Evolutionary conservation across 2,329 filamentous ascomycete genomes (phyloP).

Genomic region (Boeremia exigua): DNA sequence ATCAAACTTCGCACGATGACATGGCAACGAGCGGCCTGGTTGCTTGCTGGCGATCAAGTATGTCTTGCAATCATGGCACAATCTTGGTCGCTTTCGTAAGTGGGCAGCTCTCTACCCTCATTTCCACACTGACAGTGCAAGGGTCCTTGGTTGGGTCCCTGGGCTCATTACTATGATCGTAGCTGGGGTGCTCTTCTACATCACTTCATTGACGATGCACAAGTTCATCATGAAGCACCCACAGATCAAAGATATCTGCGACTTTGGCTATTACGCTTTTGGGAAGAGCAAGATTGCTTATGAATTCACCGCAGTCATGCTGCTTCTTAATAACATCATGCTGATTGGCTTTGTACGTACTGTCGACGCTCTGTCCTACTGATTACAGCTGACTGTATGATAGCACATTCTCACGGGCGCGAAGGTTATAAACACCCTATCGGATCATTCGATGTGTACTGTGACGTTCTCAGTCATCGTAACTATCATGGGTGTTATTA

Average conservation of each 20-base stretch:
- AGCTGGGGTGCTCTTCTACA: conserved; percentile 81
- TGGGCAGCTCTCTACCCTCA: neutral
- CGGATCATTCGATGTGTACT: conserved; percentile 73
- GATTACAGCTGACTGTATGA: neutral
- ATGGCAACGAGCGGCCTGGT: conserved; percentile 74
- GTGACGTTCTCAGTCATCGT: conserved; percentile 78
- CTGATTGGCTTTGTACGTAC: conserved; percentile 71
- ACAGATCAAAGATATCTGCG: conserved; percentile 88
- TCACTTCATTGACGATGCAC: conserved; percentile 70
- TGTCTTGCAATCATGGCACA: conserved; percentile 93
- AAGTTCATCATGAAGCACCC: conserved; percentile 88
- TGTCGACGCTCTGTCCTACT: neutral
- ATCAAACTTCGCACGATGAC: conserved; percentile 56
- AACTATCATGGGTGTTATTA: conserved; percentile 76
- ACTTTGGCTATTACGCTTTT: conserved; percentile 91
- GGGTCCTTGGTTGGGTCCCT: conserved; percentile 79
- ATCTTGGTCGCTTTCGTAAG: conserved; percentile 81
- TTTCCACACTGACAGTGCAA: conserved; percentile 14
- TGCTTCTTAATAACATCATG: conserved; percentile 86
- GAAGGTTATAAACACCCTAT: conserved; percentile 54
- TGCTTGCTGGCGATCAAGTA: conserved; percentile 94
- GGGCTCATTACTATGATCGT: conserved; percentile 82
- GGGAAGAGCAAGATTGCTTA: conserved; percentile 77
- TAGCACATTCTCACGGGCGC: conserved; percentile 15
- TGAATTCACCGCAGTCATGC: conserved; percentile 78